Evolutionary conservation across 1,284 basidiomycete species (phyloP).

Genomic region (Butyriboletus regius): DNA sequence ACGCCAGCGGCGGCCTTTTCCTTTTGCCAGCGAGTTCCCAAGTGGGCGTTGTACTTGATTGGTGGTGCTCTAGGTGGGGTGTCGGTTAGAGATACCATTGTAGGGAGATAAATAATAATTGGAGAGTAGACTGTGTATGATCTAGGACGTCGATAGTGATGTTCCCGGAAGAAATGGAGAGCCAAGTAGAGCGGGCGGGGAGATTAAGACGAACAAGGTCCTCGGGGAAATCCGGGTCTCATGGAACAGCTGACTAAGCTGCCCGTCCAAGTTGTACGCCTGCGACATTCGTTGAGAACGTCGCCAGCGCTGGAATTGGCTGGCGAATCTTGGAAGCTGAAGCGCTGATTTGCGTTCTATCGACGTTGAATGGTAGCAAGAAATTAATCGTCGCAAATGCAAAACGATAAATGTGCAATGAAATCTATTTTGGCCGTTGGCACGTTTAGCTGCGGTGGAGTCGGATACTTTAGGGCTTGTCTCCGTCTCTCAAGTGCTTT

Average conservation of each 20-base stretch:
- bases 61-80: conserved; percentile 63
- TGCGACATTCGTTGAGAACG: neutral
- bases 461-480: neutral
- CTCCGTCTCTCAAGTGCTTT: neutral
- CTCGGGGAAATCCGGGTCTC: too few relatives aligned
- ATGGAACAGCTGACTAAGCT: neutral
- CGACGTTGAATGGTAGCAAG: neutral
- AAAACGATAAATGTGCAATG: neutral
- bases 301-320: neutral
- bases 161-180: neutral
- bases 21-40: conserved; percentile 75
- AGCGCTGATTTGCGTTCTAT: conserved; percentile 13
- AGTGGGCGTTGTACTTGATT: conserved; percentile 56
- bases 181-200: conserved; percentile 3
- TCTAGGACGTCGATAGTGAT: conserved; percentile 15
- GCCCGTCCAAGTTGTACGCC: too few relatives aligned
- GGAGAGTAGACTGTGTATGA: conserved; percentile 15
- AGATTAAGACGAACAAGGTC: neutral
- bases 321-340: conserved; percentile 3
- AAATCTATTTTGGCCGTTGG: neutral
- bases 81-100: conserved; percentile 37
- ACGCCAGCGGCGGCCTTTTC: conserved; percentile 68
- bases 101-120: conserved; percentile 3
- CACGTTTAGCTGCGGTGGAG: neutral
- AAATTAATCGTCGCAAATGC: neutral